Percentiles rank a stretch among this genome's conserved stretches.
phyloP scores from a whole-genome alignment of 2,329 filamentous ascomycete genomes.

The Fusarium buharicum region DNA sequence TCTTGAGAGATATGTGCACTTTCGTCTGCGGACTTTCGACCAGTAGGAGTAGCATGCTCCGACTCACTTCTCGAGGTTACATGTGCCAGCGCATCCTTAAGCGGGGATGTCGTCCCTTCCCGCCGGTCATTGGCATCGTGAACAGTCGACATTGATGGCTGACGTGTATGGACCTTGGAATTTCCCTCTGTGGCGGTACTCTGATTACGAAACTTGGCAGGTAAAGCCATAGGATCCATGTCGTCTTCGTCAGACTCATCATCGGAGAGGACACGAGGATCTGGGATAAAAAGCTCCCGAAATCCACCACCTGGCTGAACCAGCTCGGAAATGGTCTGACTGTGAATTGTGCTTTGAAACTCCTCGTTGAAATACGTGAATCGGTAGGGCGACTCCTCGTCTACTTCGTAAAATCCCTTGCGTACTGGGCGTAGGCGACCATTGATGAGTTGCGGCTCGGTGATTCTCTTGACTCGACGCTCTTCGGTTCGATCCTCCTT shows the following conservation, averaged over 20 bases:
- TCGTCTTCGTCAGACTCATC: slow-evolving; percentile 76
- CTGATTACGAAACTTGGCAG: slow-evolving; percentile 39
- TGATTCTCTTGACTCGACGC: slow-evolving; percentile 88
- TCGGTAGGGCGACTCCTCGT: slow-evolving; percentile 90
- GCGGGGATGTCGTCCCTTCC: slow-evolving; percentile 46
- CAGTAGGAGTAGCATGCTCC: slow-evolving; percentile 60
- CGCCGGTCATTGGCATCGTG: slow-evolving; percentile 34
- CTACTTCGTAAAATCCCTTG: slow-evolving; percentile 83
- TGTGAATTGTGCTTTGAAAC: slow-evolving; percentile 94
- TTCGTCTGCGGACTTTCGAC: slow-evolving; percentile 53
- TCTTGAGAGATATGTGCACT: slow-evolving; percentile 37
- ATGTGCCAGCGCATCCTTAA: slow-evolving; percentile 48
- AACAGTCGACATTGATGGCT: slow-evolving; percentile 55
- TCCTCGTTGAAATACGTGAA: slow-evolving; percentile 99
- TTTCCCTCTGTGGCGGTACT: slow-evolving; percentile 50
- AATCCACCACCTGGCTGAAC: slow-evolving; percentile 87
- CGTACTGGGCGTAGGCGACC: slow-evolving; percentile 85
- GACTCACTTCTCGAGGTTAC: slow-evolving; percentile 51
- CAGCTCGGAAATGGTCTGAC: slow-evolving; percentile 92
- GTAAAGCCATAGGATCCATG: slow-evolving; percentile 50
- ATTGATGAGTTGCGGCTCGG: slow-evolving; percentile 91
- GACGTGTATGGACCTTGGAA: slow-evolving; percentile 58
- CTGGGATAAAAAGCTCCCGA: slow-evolving; percentile 87
- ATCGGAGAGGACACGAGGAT: slow-evolving; percentile 79
- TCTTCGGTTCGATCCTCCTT: slow-evolving; percentile 85